Base-by-base conservation (phyloP, 1,284 basidiomycete genomes). In the Cutaneotrichosporon daszewskae region DNA sequence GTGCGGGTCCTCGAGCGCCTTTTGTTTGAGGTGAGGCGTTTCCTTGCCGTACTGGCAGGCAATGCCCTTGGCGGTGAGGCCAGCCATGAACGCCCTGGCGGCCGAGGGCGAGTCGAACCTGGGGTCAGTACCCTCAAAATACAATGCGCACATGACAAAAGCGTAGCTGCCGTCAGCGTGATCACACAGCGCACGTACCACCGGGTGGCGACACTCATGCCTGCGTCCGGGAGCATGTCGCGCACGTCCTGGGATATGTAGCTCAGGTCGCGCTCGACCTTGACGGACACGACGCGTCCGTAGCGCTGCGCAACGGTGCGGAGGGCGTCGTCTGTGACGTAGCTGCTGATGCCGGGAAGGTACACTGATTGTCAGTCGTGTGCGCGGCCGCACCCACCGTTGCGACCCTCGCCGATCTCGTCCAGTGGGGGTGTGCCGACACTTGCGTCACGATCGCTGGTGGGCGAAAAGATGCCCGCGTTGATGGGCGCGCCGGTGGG, bases 21-120 rank as follows among this genome's bases (percentile, higher is more conserved):
- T 59, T 37, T 57, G 59, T 32, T 63, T 54, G 29, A 59, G 58
- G 35, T 62, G 57, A 18, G 55, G 59, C 29, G 65, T 62, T 38
- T 68, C 65, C 58, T 65, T 61, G 46, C 51, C 62, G 41, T 53
- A 57, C 36, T 59, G 59, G 38, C 56, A 60, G 2, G 48, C 22
- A 16, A 60, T 34, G 8, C 45, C 41, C 13, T 37, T 35, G 13
- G 35, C 17, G n/a, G 33, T 40, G 31, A 64, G 49, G 19, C 39
- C 35, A 5, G 19, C 4, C 43, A 62, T 59, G 38, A 65, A 62
- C 5, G 29, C 32, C n/a, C 37, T 35, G 11, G 63, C 60, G 12
- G 57, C 46, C 3, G 49, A 43, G 12, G 39, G 39, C 3, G 49
- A 38, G 27, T 62, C 54, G 37, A 62, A 63, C 54, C 60, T 63